Conservation (phyloP, 1,284 basidiomycete genomes). For the Salmacisia buchloeana region DNA sequence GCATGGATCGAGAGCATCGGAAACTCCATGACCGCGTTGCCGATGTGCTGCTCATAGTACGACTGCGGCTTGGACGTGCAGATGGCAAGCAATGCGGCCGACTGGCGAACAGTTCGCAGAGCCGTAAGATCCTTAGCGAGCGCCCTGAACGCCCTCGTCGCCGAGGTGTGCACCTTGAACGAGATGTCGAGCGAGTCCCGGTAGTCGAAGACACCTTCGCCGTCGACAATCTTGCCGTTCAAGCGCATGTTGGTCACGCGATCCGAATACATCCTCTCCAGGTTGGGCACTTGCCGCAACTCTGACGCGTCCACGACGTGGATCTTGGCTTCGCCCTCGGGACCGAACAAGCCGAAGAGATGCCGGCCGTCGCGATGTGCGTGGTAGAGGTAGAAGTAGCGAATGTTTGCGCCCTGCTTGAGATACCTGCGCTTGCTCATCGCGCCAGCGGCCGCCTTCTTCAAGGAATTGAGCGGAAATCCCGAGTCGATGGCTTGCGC, state of each 20-base stretch:
- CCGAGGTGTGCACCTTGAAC: conserved; percentile 70
- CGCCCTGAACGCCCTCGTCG: conserved; percentile 74
- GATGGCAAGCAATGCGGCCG: conserved; percentile 67
- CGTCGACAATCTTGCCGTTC: conserved; percentile 29
- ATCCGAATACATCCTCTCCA: conserved; percentile 68
- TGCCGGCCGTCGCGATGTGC: conserved; percentile 71
- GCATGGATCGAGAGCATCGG: conserved; percentile 82
- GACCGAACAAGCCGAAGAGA: conserved; percentile 82
- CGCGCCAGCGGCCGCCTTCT: conserved; percentile 58
- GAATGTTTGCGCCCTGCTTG: conserved; percentile 65
- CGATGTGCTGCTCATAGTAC: conserved; percentile 73
- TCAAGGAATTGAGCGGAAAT: conserved; percentile 78
- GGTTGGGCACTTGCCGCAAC: conserved; percentile 72
- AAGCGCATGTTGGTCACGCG: conserved; percentile 53
- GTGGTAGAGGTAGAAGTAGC: conserved; percentile 89
- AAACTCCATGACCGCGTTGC: conserved; percentile 67
- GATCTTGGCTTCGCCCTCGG: conserved; percentile 58
- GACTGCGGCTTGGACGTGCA: conserved; percentile 77
- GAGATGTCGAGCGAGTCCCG: conserved; percentile 66
- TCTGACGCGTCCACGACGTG: conserved; percentile 86
- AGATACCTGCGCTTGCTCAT: conserved; percentile 70
- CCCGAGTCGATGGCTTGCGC: conserved; percentile 77
- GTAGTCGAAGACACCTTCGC: conserved; percentile 61
- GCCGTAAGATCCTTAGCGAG: conserved; percentile 77
- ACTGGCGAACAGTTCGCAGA: conserved; percentile 62